Base-by-base conservation (phyloP, 2,329 filamentous ascomycete genomes). In the Emericellopsis atlantica region DNA sequence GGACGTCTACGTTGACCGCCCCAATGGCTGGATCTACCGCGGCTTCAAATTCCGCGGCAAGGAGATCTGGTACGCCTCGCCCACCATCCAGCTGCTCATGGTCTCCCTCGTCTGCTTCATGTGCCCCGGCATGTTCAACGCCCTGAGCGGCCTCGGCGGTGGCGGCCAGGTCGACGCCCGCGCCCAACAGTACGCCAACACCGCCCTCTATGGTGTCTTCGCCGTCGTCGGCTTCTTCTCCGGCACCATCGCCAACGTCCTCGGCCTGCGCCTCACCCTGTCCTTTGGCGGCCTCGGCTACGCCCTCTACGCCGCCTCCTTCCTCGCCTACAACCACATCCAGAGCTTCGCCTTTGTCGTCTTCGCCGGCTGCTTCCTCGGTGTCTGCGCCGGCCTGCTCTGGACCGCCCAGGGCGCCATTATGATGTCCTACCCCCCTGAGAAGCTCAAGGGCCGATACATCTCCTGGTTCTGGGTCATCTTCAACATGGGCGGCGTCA, bases 381-480 rank as follows among this genome's bases (percentile, higher is more conserved):
- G 85, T 60, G 65, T 86, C 43, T 89, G 84, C 54, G 85, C 85
- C 37, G 84, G 82, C 54, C 69, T 90, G 32, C 69, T 92, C 32
- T 92, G 85, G 85, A 81, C 81, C 29, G 85, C 82, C 1, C 84
- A 90, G 62, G 84, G 85, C 44, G 79, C 83, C 44, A 85, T 90
- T 54, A 89, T 90, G 81, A 90, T 94, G 77, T 79, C 84, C 33
- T 95, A 95, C 58, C 88, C 88, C 2, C 69, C 74, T 16, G 89
- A 95, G 62, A 61, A 76, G 29, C 75, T 77, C 48, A 95, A 95
- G 69, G 89, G 89, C 36, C 79, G 81, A 44, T 95, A 88, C 59
- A 94, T 95, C 58, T 84, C 84, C 45, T 80, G 79, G 66, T 95
- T 95, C 65, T 95, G 89, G 89, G 79, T 88, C 58, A 93, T 95